phyloP scores from a whole-genome alignment of 2,329 filamentous ascomycete genomes.

The Cladophialophora exuberans region DNA sequence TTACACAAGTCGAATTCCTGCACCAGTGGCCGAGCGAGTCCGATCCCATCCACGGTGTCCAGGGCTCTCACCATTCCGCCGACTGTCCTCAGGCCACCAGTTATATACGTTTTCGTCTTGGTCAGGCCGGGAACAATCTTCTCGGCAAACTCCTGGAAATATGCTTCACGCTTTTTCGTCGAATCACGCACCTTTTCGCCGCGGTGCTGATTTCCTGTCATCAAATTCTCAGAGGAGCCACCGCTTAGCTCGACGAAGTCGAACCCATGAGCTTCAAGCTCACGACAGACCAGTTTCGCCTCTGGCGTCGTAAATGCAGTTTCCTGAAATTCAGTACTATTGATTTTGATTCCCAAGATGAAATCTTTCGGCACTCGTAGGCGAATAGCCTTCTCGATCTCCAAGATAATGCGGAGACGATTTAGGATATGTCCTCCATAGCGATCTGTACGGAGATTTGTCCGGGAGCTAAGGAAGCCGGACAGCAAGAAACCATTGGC shows the following conservation, averaged over 20 bases:
- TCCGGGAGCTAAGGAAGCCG: slow-evolving; percentile 57
- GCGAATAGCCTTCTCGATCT: slow-evolving; percentile 50
- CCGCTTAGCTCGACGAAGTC: slow-evolving; percentile 62
- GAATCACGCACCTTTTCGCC: slow-evolving; percentile 47
- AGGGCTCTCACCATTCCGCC: slow-evolving; percentile 62
- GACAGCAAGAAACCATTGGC: slow-evolving; percentile 63
- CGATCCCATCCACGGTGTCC: slow-evolving; percentile 61
- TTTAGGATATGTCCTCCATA: slow-evolving; percentile 71
- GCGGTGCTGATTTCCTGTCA: slow-evolving; percentile 34
- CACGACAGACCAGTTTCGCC: slow-evolving; percentile 45
- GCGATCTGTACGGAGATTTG: slow-evolving; percentile 62
- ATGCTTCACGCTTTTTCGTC: slow-evolving; percentile 60
- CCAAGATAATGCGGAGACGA: slow-evolving; percentile 61
- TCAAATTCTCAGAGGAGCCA: slow-evolving; percentile 60
- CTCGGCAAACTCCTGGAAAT: slow-evolving; percentile 65
- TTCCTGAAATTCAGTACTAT: slow-evolving; percentile 60
- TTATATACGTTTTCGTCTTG: slow-evolving; percentile 62
- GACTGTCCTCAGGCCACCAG: slow-evolving; percentile 60
- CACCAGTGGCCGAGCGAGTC: slow-evolving; percentile 58
- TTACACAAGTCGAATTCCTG: slow-evolving; percentile 50
- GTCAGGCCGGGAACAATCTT: slow-evolving; percentile 51
- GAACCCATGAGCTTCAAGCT: slow-evolving; percentile 39
- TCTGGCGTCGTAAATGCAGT: slow-evolving; percentile 51
- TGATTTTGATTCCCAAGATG: slow-evolving; percentile 60
- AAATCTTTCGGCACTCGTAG: slow-evolving; percentile 38